phyloP scores from a whole-genome alignment of 768 basidiomycete species.

The Mycena floridula region DNA sequence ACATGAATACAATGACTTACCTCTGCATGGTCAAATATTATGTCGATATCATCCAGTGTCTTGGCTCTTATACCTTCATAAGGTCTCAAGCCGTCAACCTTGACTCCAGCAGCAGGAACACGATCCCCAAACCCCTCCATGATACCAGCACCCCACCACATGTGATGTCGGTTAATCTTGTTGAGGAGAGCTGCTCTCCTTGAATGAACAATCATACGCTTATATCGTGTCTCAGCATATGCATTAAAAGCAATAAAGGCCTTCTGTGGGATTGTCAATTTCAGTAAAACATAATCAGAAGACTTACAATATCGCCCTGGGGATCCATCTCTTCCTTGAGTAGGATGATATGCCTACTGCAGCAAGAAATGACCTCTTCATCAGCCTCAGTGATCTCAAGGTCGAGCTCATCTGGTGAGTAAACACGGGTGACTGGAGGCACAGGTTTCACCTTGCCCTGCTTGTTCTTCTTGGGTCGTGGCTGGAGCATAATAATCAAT shows the following conservation, averaged over 20 bases:
- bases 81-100: neutral
- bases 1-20: neutral
- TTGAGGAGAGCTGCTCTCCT: neutral
- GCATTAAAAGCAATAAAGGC: neutral
- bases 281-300: neutral
- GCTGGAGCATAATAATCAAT: neutral
- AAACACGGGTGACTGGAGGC: neutral
- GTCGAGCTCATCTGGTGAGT: neutral
- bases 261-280: neutral
- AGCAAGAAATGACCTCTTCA: neutral
- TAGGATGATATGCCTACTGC: neutral
- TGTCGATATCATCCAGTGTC: neutral
- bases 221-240: neutral
- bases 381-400: neutral
- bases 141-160: neutral
- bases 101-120: neutral
- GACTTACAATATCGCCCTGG: neutral
- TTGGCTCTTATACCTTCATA: neutral
- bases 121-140: neutral
- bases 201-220: neutral
- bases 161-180: neutral
- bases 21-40: neutral
- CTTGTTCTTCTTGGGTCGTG: neutral
- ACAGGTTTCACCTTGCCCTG: too few relatives aligned
- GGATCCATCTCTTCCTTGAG: neutral